phyloP scores from a whole-genome alignment of 345 rosid genomes.

The Eucalyptus curtisii region DNA sequence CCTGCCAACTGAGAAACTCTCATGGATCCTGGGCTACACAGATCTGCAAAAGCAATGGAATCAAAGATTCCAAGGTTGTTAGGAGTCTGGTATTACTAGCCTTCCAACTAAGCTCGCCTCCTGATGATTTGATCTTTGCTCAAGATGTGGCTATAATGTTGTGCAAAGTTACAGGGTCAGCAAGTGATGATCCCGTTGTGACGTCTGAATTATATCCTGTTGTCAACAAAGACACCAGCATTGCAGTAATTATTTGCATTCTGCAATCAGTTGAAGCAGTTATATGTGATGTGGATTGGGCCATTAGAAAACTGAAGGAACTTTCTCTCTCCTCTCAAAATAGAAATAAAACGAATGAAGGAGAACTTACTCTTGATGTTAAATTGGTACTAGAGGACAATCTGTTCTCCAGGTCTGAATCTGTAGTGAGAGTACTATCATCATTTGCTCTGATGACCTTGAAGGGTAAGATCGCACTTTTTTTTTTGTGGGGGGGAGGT shows the following conservation, averaged over 20 bases:
- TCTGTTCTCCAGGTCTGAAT: constrained; percentile 47
- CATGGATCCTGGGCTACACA: constrained; percentile 54
- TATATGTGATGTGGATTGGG: constrained; percentile 57
- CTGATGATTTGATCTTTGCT: constrained; percentile 40
- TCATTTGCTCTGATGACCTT: constrained; percentile 64
- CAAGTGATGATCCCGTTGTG: constrained; percentile 2
- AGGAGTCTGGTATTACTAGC: constrained; percentile 43
- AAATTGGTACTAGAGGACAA: constrained; percentile 39
- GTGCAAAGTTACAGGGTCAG: constrained; percentile 22
- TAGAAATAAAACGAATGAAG: constrained; percentile 6
- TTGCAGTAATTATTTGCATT: constrained; percentile 32
- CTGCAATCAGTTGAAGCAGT: constrained; percentile 42
- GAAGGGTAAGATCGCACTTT: constrained; percentile 27
- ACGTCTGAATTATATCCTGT: constrained; percentile 33
- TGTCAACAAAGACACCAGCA: constrained; percentile 39
- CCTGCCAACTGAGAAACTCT: constrained; percentile 35
- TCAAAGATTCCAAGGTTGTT: constrained; percentile 31
- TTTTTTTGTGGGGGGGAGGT: not conserved
- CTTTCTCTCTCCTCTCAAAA: constrained; percentile 24
- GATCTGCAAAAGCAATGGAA: constrained; percentile 38
- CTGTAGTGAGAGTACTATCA: constrained; percentile 44
- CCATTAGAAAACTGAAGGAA: constrained; percentile 40
- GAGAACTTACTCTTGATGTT: constrained; percentile 12
- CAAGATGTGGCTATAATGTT: constrained; percentile 41
- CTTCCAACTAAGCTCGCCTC: constrained; percentile 34